A percentile compares a stretch with the other conserved stretches of the same genome.
Evolutionary conservation across 2,329 filamentous ascomycete species (phyloP).

Genomic region (Ramichloridium luteum): DNA sequence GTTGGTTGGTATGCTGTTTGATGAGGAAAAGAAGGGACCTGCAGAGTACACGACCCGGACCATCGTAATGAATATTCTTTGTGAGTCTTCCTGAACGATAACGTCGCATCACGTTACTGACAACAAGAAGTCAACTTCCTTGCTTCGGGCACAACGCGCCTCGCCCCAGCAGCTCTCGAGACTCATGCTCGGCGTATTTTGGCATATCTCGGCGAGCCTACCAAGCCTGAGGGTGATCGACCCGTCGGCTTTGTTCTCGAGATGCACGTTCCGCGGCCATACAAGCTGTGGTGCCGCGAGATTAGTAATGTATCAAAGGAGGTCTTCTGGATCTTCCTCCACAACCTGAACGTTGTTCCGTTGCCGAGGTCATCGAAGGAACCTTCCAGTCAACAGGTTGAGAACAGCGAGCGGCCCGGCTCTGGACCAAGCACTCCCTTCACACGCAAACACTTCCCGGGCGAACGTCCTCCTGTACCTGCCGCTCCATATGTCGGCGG

Average conservation of each 20-base stretch:
- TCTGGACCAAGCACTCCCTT: slow-evolving; percentile 26
- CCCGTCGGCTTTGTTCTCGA: slow-evolving; percentile 78
- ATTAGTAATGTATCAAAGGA: slow-evolving; percentile 88
- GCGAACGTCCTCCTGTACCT: slow-evolving; percentile 76
- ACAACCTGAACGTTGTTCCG: slow-evolving; percentile 79
- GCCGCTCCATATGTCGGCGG: slow-evolving; percentile 93
- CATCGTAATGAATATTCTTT: slow-evolving; percentile 78
- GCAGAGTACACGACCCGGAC: slow-evolving; percentile 91
- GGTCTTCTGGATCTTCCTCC: slow-evolving; percentile 98
- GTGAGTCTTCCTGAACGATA: slow-evolving; percentile 19
- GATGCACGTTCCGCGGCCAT: slow-evolving; percentile 78
- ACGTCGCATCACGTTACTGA: slow-evolving; percentile 1
- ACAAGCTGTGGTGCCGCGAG: slow-evolving; percentile 89
- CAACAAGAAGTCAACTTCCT: slow-evolving; percentile 57
- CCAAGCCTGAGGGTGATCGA: slow-evolving; percentile 60
- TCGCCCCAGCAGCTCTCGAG: slow-evolving; percentile 36
- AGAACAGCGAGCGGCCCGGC: slow-evolving; percentile 12
- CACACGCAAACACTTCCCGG: slow-evolving; percentile 63
- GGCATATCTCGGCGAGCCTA: slow-evolving; percentile 65
- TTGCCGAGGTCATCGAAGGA: slow-evolving; percentile 33
- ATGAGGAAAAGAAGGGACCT: slow-evolving; percentile 95
- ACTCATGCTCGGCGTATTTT: slow-evolving; percentile 60
- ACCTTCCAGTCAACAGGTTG: slow-evolving; percentile 13
- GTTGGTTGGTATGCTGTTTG: slow-evolving; percentile 78
- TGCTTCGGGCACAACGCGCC: slow-evolving; percentile 43